phyloP scores from a whole-genome alignment of 176 grass and related monocot genomes.

The Avena insularis region DNA sequence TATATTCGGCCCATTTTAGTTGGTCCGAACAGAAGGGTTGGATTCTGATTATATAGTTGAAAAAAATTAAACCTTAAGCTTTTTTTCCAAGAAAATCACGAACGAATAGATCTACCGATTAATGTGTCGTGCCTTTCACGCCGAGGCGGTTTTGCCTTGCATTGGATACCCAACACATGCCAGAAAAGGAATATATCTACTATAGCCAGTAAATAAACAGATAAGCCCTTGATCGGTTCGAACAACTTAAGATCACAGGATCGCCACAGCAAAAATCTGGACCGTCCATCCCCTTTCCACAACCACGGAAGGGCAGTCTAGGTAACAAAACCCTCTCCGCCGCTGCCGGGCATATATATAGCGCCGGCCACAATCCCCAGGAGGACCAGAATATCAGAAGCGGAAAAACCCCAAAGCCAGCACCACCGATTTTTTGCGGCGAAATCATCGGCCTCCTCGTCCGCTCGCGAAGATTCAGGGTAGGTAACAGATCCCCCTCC shows the following conservation, averaged over 20 bases:
- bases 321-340: neutral
- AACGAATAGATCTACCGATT: neutral
- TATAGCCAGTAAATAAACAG: neutral
- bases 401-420: neutral
- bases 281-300: neutral
- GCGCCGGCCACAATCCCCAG: neutral
- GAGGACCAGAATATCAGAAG: neutral
- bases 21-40: too few species aligned
- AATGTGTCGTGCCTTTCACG: neutral
- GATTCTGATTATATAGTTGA: too few species aligned
- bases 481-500: slow-evolving; percentile 6
- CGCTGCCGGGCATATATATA: slow-evolving; percentile 7
- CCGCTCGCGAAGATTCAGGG: neutral
- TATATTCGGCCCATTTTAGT: too few species aligned
- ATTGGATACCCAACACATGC: too few species aligned
- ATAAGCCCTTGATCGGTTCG: neutral
- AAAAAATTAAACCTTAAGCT: neutral
- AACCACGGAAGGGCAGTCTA: neutral
- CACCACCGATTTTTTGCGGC: neutral
- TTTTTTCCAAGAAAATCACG: neutral
- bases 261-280: neutral
- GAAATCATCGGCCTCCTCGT: neutral
- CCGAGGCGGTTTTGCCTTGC: neutral
- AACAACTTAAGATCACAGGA: neutral
- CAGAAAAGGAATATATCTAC: too few species aligned